phyloP scores from a whole-genome alignment of 352 stramenopile genomes.

The Bremia lactucae region DNA sequence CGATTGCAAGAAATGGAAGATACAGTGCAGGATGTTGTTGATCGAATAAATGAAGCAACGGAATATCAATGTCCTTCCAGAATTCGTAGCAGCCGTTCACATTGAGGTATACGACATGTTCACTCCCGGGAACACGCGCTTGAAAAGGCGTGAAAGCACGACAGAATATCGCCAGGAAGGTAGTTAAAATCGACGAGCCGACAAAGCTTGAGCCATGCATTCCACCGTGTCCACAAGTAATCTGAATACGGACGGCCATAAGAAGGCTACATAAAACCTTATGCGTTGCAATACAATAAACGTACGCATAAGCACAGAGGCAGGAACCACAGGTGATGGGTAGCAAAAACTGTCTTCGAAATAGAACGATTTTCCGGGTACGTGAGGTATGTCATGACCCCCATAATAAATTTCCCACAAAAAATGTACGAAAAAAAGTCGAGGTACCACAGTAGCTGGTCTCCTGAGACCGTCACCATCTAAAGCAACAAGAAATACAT shows the following conservation, averaged over 20 bases:
- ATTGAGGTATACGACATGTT: constrained; percentile 74
- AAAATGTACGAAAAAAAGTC: constrained; percentile 66
- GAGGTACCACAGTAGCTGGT: constrained; percentile 90
- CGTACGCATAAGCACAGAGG: constrained; percentile 67
- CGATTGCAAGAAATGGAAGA: constrained; percentile 52
- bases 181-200: constrained; percentile 42
- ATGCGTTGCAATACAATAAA: background rate
- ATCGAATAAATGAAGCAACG: constrained; percentile 64
- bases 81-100: constrained; percentile 78
- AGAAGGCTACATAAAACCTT: background rate
- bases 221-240: constrained; percentile 51
- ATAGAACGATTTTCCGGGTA: constrained; percentile 72
- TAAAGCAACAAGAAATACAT: constrained; percentile 6
- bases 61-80: constrained; percentile 71
- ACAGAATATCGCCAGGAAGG: constrained; percentile 48
- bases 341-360: constrained; percentile 72
- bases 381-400: constrained; percentile 86
- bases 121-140: constrained; percentile 40
- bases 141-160: constrained; percentile 56
- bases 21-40: constrained; percentile 56
- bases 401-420: constrained; percentile 79
- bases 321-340: constrained; percentile 79
- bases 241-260: constrained; percentile 16
- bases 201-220: constrained; percentile 69
- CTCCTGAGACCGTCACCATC: constrained; percentile 87